phyloP scores from a whole-genome alignment of 31 red algal species.

The Asparagopsis taxiformis region DNA sequence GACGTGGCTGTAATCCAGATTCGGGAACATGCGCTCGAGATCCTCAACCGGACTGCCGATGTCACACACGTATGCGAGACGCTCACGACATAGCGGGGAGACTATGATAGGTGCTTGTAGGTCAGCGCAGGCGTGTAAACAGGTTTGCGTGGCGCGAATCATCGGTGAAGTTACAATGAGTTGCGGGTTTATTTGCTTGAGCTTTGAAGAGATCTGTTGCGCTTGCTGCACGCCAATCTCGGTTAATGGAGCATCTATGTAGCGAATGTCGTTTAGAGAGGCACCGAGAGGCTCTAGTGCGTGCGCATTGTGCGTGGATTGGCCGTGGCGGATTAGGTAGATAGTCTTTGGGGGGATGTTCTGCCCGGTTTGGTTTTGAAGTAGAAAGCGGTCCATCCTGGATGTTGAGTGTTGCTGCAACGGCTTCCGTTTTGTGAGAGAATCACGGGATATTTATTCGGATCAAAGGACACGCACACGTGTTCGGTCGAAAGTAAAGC shows the following conservation, averaged over 20 bases:
- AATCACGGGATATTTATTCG: no score
- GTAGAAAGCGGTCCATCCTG: conserved; percentile 43
- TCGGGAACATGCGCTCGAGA: conserved; percentile 14
- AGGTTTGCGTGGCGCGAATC: conserved; percentile 40
- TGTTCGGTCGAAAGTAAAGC: no score
- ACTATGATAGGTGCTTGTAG: not conserved
- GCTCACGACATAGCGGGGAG: conserved; percentile 18
- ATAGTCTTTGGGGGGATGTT: conserved; percentile 38
- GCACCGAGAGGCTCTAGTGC: not conserved
- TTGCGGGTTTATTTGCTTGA: conserved; percentile 5
- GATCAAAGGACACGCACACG: no score
- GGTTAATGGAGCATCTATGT: conserved; percentile 40
- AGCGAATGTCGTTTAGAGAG: conserved; percentile 19
- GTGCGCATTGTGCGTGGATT: conserved; percentile 55
- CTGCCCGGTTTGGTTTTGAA: not conserved
- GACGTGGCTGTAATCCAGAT: conserved; percentile 14
- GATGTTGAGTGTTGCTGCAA: no score
- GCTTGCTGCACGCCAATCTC: conserved; percentile 28
- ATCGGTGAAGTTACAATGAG: conserved; percentile 41
- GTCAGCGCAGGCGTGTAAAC: conserved; percentile 1
- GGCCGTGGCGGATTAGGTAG: conserved; percentile 35
- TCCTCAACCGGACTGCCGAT: conserved; percentile 12
- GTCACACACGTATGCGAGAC: conserved; percentile 29
- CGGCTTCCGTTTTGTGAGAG: no score
- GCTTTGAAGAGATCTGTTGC: not conserved